Percentiles rank a stretch among this genome's conserved stretches.
These are phyloP conservation scores for Aspergillus bertholletiae DNA, from an alignment of 495 filamentous ascomycete genomes.

Conservation along the genomic window DNA sequence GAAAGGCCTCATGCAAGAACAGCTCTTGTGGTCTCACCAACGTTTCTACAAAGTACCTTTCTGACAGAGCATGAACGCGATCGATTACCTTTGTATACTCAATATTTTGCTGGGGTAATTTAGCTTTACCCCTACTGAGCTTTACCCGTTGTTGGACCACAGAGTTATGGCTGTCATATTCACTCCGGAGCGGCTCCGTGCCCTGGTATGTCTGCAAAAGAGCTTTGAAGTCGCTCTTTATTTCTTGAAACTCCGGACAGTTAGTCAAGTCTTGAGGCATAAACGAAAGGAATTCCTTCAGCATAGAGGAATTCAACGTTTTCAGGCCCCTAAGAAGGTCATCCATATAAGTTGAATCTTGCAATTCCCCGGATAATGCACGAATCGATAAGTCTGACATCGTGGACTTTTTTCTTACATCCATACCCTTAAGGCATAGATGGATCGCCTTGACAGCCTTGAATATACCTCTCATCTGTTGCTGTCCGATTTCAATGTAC, in stretches of 20 bases:
- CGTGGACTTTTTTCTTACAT: slow-evolving; percentile 31
- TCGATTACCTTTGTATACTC: slow-evolving; percentile 75
- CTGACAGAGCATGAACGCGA: slow-evolving; percentile 52
- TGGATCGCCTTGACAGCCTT: slow-evolving; percentile 44
- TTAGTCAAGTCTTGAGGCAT: slow-evolving; percentile 17
- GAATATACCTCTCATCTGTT: slow-evolving; percentile 44
- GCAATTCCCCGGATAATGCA: slow-evolving; percentile 55
- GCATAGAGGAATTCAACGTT: slow-evolving; percentile 43
- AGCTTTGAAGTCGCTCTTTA: slow-evolving; percentile 27
- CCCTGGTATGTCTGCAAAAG: slow-evolving; percentile 37
- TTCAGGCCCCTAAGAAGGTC: slow-evolving; percentile 52
- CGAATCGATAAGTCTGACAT: slow-evolving; percentile 54
- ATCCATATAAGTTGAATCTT: slow-evolving; percentile 45
- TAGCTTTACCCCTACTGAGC: slow-evolving; percentile 74
- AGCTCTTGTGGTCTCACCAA: slow-evolving; percentile 59
- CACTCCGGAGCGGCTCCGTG: slow-evolving; percentile 60
- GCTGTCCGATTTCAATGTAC: slow-evolving; percentile 32
- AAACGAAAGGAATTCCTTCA: slow-evolving; percentile 18
- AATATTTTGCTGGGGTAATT: slow-evolving; percentile 68
- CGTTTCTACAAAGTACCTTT: slow-evolving; percentile 47
- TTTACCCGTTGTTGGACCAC: slow-evolving; percentile 84
- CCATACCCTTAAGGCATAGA: slow-evolving; percentile 37
- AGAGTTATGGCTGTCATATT: slow-evolving; percentile 67
- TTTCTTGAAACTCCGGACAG: slow-evolving; percentile 15
- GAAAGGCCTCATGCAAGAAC: slow-evolving; percentile 75